These are phyloP conservation scores for Coemansia sp. DNA, from an alignment of 192 early-diverging fungal genomes.

Conservation along the genomic window DNA sequence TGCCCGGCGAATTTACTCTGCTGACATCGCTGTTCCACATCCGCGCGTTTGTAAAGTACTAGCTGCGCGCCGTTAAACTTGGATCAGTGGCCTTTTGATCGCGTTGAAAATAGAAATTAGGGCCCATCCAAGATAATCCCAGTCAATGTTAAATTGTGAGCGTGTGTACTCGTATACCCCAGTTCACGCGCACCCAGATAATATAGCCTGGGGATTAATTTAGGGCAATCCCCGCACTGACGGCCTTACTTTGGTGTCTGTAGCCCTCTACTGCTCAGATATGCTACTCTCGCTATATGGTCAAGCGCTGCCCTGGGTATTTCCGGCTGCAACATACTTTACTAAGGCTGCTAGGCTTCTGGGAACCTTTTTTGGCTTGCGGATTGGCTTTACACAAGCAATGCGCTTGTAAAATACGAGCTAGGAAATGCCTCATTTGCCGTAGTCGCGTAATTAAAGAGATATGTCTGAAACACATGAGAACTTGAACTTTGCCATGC, in stretches of 20 bases:
- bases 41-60: neutral
- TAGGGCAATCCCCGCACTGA: neutral
- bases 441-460: too few species aligned
- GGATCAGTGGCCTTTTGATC: neutral
- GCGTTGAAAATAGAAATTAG: too few species aligned
- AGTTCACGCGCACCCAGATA: neutral
- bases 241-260: neutral
- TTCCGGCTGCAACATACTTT: too few species aligned
- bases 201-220: neutral
- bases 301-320: too few species aligned
- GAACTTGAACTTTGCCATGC: neutral
- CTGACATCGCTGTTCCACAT: too few species aligned
- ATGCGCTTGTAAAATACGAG: neutral
- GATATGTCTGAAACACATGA: conserved; percentile 2
- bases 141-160: neutral
- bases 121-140: too few species aligned
- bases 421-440: conserved; percentile 3
- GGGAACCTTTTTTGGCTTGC: neutral
- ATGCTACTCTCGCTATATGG: neutral
- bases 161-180: neutral
- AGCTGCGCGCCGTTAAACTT: neutral
- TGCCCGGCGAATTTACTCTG: too few species aligned
- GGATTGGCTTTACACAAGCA: neutral
- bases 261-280: neutral
- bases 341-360: neutral